phyloP scores from a whole-genome alignment of 805 yeast genomes.

The Candida ficus region DNA sequence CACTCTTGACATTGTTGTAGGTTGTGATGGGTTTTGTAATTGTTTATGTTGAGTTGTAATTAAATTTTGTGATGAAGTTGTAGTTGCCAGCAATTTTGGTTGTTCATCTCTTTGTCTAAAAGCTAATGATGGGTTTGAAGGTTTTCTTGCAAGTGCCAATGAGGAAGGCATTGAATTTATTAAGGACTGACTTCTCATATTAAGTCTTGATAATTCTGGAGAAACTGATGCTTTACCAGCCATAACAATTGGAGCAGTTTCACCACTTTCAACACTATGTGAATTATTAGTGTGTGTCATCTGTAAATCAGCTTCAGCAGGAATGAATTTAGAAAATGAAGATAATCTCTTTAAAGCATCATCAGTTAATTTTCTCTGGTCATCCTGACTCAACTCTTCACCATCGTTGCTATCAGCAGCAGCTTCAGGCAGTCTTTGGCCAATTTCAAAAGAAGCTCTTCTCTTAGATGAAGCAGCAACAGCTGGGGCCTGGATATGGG shows the following conservation, averaged over 20 bases:
- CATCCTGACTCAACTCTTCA: slow-evolving; percentile 25
- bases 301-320: slow-evolving; percentile 24
- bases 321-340: slow-evolving; percentile 23
- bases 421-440: slow-evolving; percentile 28
- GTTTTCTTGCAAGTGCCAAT: slow-evolving; percentile 12
- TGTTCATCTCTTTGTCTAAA: slow-evolving; percentile 8
- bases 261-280: slow-evolving; percentile 6
- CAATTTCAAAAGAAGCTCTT: slow-evolving; percentile 27
- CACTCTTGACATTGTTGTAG: background rate
- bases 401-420: slow-evolving; percentile 28
- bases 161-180: slow-evolving; percentile 12
- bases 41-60: slow-evolving; percentile 5
- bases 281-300: slow-evolving; percentile 6
- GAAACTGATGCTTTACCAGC: slow-evolving; percentile 4
- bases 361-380: slow-evolving; percentile 32
- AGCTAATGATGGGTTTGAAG: slow-evolving; percentile 15
- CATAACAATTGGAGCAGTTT: too few species aligned
- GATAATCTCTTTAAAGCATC: slow-evolving; percentile 35
- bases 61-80: slow-evolving; percentile 12
- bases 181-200: background rate
- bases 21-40: slow-evolving; percentile 9
- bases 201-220: slow-evolving; percentile 7
- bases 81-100: slow-evolving; percentile 10
- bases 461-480: slow-evolving; percentile 30
- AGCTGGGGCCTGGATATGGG: slow-evolving; percentile 38